Percentiles rank a stretch among this genome's conserved stretches.
These are phyloP conservation scores for Sporisorium graminicola DNA, from an alignment of 1,284 basidiomycete species.

Conservation along the genomic window DNA sequence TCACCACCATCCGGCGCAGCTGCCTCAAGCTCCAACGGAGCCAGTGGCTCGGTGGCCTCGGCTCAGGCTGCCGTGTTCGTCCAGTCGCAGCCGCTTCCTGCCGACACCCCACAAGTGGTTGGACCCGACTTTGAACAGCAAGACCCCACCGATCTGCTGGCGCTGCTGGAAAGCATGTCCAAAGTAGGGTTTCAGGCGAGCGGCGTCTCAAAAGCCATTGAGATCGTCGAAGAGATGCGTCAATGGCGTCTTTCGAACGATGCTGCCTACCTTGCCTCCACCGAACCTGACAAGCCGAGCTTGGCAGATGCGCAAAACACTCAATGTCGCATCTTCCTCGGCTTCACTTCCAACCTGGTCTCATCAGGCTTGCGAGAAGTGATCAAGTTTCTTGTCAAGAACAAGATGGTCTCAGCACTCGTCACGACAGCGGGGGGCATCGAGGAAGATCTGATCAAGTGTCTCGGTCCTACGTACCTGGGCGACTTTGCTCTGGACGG, in stretches of 20 bases:
- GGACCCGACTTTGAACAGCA: constrained; percentile 88
- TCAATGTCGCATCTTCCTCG: constrained; percentile 90
- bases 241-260: constrained; percentile 58
- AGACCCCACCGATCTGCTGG: constrained; percentile 75
- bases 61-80: constrained; percentile 60
- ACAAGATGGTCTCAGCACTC: constrained; percentile 88
- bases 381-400: constrained; percentile 91
- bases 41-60: constrained; percentile 24
- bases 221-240: constrained; percentile 87
- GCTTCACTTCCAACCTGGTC: constrained; percentile 98
- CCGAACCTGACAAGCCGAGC: constrained; percentile 49
- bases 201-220: constrained; percentile 87
- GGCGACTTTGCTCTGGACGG: constrained; percentile 90
- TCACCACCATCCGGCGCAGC: constrained; percentile 1
- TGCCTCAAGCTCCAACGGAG: background rate
- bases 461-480: constrained; percentile 93
- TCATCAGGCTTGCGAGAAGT: constrained; percentile 96
- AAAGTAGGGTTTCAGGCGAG: constrained; percentile 96
- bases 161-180: constrained; percentile 83
- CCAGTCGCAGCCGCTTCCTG: constrained; percentile 51
- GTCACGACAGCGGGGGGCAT: constrained; percentile 98
- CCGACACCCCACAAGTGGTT: constrained; percentile 73
- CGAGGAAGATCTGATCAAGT: constrained; percentile 99
- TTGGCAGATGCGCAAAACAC: constrained; percentile 75
- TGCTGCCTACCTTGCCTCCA: constrained; percentile 35